phyloP scores from a whole-genome alignment of 352 stramenopile genomes.

The Phytophthora palmivora region DNA sequence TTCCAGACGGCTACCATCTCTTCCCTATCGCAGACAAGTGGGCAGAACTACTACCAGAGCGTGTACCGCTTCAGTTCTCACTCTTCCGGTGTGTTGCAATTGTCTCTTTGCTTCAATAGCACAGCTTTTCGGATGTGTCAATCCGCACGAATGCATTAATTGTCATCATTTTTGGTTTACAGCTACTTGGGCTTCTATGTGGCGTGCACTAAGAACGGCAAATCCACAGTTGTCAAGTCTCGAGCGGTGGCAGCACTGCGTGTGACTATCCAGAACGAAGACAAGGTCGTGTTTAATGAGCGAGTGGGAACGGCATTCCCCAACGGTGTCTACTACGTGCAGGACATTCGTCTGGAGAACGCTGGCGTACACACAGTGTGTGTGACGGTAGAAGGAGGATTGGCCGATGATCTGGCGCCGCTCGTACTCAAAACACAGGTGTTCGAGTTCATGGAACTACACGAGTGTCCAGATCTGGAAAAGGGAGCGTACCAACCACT shows the following conservation, averaged over 20 bases:
- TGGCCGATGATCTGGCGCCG: constrained; percentile 56
- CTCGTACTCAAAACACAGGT: constrained; percentile 76
- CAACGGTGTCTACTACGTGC: constrained; percentile 86
- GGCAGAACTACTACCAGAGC: constrained; percentile 68
- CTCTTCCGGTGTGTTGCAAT: constrained; percentile 63
- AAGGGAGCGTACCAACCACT: constrained; percentile 65
- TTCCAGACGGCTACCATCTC: constrained; percentile 67
- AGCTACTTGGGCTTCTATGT: constrained; percentile 85
- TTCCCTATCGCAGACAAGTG: constrained; percentile 75
- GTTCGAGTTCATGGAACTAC: constrained; percentile 84
- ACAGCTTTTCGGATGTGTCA: constrained; percentile 1
- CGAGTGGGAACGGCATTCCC: constrained; percentile 62
- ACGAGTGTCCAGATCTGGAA: constrained; percentile 62
- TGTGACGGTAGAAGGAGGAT: constrained; percentile 59
- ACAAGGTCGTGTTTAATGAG: constrained; percentile 78
- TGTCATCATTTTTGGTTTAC: neutral
- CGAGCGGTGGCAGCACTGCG: constrained; percentile 56
- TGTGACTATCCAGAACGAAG: constrained; percentile 81
- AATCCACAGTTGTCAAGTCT: constrained; percentile 66
- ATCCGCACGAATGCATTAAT: neutral
- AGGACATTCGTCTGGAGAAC: constrained; percentile 72
- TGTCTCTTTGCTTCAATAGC: neutral
- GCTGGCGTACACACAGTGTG: constrained; percentile 68
- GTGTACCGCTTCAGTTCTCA: constrained; percentile 77
- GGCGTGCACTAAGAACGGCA: constrained; percentile 62